These are phyloP conservation scores for Ophiostoma sp. DNA, from an alignment of 2,329 filamentous ascomycete genomes.

Conservation along the genomic window DNA sequence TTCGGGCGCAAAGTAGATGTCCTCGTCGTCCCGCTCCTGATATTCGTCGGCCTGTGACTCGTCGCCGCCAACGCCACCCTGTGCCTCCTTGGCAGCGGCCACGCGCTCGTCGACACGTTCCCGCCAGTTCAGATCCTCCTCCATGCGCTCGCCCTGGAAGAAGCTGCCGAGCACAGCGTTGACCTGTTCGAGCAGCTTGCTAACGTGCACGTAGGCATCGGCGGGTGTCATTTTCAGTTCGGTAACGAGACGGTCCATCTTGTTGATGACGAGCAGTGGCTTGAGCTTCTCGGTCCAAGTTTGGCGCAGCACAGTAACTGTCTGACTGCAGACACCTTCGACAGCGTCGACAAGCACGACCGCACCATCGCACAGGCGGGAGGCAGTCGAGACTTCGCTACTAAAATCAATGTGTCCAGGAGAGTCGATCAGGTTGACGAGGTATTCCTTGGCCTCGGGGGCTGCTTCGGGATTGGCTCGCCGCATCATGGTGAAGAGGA, in stretches of 20 bases:
- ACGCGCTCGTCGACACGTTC: slow-evolving; percentile 87
- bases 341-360: slow-evolving; percentile 94
- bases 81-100: slow-evolving; percentile 54
- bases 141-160: slow-evolving; percentile 97
- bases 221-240: slow-evolving; percentile 90
- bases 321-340: slow-evolving; percentile 97
- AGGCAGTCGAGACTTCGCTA: slow-evolving; percentile 95
- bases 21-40: slow-evolving; percentile 91
- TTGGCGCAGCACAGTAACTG: slow-evolving; percentile 91
- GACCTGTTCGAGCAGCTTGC: slow-evolving; percentile 87
- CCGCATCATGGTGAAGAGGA: slow-evolving; percentile 90
- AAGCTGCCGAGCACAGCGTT: slow-evolving; percentile 98
- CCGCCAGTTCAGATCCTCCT: slow-evolving; percentile 94
- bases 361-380: slow-evolving; percentile 88
- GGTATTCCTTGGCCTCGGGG: slow-evolving; percentile 79
- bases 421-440: slow-evolving; percentile 97
- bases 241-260: slow-evolving; percentile 92
- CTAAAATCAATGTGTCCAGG: slow-evolving; percentile 98
- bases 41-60: slow-evolving; percentile 65
- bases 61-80: slow-evolving; percentile 56
- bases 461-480: slow-evolving; percentile 66
- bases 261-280: slow-evolving; percentile 94
- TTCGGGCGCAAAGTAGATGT: slow-evolving; percentile 96
- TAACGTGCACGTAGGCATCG: slow-evolving; percentile 88
- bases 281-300: slow-evolving; percentile 95